phyloP scores from a whole-genome alignment of 208 protist species.

The Trichomonas tenax region DNA sequence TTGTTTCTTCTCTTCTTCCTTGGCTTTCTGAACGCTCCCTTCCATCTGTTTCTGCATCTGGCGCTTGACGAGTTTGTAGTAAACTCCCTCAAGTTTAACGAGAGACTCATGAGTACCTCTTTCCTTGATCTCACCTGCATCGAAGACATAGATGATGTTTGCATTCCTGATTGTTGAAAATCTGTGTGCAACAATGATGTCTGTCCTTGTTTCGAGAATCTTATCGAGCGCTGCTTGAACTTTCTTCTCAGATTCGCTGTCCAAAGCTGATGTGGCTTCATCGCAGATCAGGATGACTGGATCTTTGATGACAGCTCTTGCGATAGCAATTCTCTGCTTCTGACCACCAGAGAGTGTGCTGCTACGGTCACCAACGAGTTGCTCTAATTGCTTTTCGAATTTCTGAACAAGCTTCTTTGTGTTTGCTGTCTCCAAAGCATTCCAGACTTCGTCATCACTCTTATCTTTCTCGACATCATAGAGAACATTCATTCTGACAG shows the following conservation, averaged over 20 bases:
- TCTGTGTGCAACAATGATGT: background rate
- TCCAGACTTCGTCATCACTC: background rate
- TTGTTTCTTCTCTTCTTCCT: background rate
- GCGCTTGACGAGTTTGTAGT: background rate
- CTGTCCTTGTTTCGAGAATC: background rate
- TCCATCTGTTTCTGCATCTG: background rate
- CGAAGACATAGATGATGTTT: background rate
- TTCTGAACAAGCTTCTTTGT: background rate
- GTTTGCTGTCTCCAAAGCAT: background rate
- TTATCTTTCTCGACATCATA: constrained; percentile 30
- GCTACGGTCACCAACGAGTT: background rate
- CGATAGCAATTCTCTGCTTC: background rate
- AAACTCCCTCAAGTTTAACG: background rate
- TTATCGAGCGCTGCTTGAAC: background rate
- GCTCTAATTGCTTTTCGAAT: background rate
- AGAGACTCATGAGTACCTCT: background rate
- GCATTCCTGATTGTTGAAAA: background rate
- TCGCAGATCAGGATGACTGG: background rate
- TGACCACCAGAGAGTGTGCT: background rate
- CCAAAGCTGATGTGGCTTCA: constrained; percentile 13
- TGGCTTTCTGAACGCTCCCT: background rate
- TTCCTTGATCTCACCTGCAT: background rate
- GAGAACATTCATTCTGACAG: constrained; percentile 41
- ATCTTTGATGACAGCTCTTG: background rate
- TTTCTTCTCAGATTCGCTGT: background rate